Conservation (phyloP, 768 basidiomycete species). For the Cyclocybe cylindracea region DNA sequence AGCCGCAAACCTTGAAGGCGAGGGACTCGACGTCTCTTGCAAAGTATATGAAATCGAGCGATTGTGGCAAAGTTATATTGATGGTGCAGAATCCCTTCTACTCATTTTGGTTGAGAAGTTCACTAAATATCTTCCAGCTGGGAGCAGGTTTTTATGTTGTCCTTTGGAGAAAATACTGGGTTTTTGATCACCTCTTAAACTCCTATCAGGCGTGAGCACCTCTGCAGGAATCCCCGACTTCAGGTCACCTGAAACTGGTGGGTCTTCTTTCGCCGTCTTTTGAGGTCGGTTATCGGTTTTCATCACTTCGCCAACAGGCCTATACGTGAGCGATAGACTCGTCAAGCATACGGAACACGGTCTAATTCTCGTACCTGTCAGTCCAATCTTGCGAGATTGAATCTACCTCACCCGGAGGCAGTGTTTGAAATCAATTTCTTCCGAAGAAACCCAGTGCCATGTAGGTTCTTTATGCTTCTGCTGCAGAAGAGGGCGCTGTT, state of each 20-base stretch:
- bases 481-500: background rate
- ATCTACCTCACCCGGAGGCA: slow-evolving; percentile 91
- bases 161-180: background rate
- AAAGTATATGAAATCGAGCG: slow-evolving; percentile 66
- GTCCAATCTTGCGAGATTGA: slow-evolving; percentile 76
- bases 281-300: background rate
- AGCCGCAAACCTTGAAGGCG: slow-evolving; percentile 27
- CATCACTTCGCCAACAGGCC: slow-evolving; percentile 32
- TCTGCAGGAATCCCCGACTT: slow-evolving; percentile 90
- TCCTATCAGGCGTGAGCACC: slow-evolving; percentile 65
- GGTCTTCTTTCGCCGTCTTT: slow-evolving; percentile 16
- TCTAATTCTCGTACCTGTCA: slow-evolving; percentile 25
- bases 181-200: background rate
- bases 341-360: background rate
- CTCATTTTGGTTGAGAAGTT: background rate
- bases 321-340: slow-evolving; percentile 45
- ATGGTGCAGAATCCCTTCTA: slow-evolving; percentile 51
- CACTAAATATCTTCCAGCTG: slow-evolving; percentile 38
- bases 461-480: slow-evolving; percentile 39
- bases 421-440: slow-evolving; percentile 94
- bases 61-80: slow-evolving; percentile 68
- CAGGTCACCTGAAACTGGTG: slow-evolving; percentile 81
- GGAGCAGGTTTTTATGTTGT: slow-evolving; percentile 57
- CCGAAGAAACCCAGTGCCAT: slow-evolving; percentile 74
- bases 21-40: slow-evolving; percentile 43